Base-by-base conservation (phyloP, 73 alveolate species). In the Paramecium caudatum region DNA sequence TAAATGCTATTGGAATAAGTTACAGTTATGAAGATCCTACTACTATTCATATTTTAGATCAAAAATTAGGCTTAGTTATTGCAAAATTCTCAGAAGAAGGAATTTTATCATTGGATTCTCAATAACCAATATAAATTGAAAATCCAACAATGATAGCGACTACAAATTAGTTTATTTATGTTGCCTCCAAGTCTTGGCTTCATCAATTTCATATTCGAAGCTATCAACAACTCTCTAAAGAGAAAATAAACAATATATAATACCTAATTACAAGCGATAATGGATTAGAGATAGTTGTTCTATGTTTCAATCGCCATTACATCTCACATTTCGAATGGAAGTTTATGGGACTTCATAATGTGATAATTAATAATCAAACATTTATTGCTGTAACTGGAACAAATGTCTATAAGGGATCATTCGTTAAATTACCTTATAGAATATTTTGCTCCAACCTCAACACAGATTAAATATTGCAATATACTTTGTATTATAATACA, bases 241-340 rank as follows among this genome's bases (percentile, higher is more conserved):
- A 55, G 12, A 55, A 55, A 7, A 27, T 55, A 23, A 55, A 55
- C 23, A 55, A 55, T 23, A 55, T 55, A 0, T 10, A 23, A 43
- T 27, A 55, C 23, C n/a, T 55, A 8, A 12, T 27, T 12, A 55
- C 80, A 0, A 55, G 80, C n/a, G 80, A 23, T 27, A 55, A 5
- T 55, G 23, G 30, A 23, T 37, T 27, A 0, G 80, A 55, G 30
- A 23, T 55, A 19, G 45, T 55, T 0, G 80, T 55, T 55, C 8
- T 55, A 23, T 37, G 80, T 27, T 23, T 55, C 3, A 55, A 55
- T 21, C 23, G 13, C 4, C 80, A 55, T 55, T 55, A 55, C 23
- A 23, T 55, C 13, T 16, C 23, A 23, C 23, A 55, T 55, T 27
- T 55, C 46, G 80, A 55, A 55, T 55, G 80, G 80, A 55, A 55